Evolutionary conservation across 305 asterid genomes (phyloP), one percentile per base, ranked within the genome.

Genomic region (Petunia hybrid): DNA sequence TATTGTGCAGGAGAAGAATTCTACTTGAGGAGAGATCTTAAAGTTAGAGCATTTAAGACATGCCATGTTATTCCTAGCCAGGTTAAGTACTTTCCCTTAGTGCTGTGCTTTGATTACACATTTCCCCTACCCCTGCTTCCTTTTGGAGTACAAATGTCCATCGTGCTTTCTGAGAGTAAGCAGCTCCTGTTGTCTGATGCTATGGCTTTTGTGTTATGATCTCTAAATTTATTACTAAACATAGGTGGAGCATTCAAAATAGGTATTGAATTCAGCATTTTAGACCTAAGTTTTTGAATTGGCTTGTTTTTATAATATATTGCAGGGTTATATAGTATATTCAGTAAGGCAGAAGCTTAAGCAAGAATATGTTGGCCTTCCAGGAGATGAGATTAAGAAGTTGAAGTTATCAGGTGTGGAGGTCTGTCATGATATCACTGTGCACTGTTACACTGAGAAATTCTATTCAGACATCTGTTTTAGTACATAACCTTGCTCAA

Each of bases 11-110:
- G 99, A 75, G 99, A 96, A 87, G 99, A 94, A 85, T 85, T 91
- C 85, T 80, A 39, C 84, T 81, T 94, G 80, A 88, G 98, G 80
- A 90, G 86, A 75, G 98, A 93, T 84, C 94, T 93, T 57, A 94
- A 88, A 91, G 97, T 92, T 83, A 94, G 81, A 87, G 97, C 99
- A 42, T 96, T 96, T 83, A 90, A 79, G 87, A 96, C 98, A 53
- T 94, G 92, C 84, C 98, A 93, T 80, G 92, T 76, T 83, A 89
- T 96, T 86, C 98, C 98, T 16, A 93, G 99, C 88, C 99, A 94
- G 98, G 99, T 92, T 82, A 73, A 74, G 45, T 51, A 71, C 77
- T 82, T 56, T 75, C 43, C 66, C 38, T 80, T 71, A 48, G 31
- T 73, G 78, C 9, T 35, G 63, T 6, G 62, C 41, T 73, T 35